Percentiles rank a stretch among this genome's conserved stretches.
phyloP scores from a whole-genome alignment of 2,329 filamentous ascomycete genomes.

The Rhinocladiella similis region DNA sequence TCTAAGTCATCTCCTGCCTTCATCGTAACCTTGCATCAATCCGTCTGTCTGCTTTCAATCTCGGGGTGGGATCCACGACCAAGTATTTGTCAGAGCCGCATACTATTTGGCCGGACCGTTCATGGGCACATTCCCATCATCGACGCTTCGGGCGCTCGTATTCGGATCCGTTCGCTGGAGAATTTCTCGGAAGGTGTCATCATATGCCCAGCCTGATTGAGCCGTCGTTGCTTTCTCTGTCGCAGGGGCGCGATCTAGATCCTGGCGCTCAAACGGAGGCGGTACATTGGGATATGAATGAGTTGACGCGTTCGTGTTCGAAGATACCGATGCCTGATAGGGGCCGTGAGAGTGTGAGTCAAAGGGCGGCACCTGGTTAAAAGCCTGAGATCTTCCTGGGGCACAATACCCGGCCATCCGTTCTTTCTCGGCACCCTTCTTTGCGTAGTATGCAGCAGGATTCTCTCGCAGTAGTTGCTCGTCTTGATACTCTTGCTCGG shows the following conservation, averaged over 20 bases:
- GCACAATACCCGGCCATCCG: not conserved
- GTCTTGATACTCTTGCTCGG: constrained; percentile 47
- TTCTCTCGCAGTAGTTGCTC: constrained; percentile 41
- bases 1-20: too few relatives aligned
- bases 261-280: not conserved
- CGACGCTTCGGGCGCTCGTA: not conserved
- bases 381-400: not conserved
- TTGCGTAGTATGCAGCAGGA: constrained; percentile 30
- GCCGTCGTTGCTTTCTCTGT: not conserved
- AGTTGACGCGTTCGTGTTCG: not conserved
- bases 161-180: not conserved
- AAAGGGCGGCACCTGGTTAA: not conserved
- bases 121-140: not conserved
- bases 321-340: not conserved
- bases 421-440: constrained; percentile 3
- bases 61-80: not conserved
- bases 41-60: not conserved
- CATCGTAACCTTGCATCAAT: not conserved
- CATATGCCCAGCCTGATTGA: not conserved
- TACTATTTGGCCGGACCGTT: not conserved
- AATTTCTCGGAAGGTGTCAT: constrained; percentile 11
- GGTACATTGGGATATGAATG: not conserved
- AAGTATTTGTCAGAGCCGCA: not conserved
- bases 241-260: not conserved
- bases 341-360: not conserved